Percentiles rank a stretch among this genome's conserved stretches.
Conservation (phyloP, 768 basidiomycete genomes). For the Russula ochroleuca region DNA sequence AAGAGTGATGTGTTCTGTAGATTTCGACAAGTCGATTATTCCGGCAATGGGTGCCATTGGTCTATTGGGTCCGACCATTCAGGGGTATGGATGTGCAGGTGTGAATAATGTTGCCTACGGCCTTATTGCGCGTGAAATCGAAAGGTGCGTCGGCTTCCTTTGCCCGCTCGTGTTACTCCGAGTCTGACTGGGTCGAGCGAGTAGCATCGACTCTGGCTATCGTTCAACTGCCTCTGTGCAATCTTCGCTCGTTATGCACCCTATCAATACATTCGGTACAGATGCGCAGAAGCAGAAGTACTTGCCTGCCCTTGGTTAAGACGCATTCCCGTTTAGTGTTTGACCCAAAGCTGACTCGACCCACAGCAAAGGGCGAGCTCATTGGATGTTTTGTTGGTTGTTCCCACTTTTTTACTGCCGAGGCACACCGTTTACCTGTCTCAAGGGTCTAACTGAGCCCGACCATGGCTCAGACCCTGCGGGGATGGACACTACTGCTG, state of each 20-base stretch:
- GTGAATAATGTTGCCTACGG: slow-evolving; percentile 90
- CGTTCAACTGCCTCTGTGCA: slow-evolving; percentile 94
- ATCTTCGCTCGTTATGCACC: slow-evolving; percentile 95
- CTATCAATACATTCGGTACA: slow-evolving; percentile 82
- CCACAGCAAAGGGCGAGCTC: slow-evolving; percentile 73
- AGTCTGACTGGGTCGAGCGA: slow-evolving; percentile 8
- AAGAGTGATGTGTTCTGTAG: slow-evolving; percentile 37
- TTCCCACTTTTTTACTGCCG: background rate
- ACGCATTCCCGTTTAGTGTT: background rate
- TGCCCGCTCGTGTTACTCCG: background rate
- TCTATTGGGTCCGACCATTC: slow-evolving; percentile 85
- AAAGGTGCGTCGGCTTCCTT: slow-evolving; percentile 51
- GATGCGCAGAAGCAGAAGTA: slow-evolving; percentile 89
- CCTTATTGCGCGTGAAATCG: slow-evolving; percentile 88
- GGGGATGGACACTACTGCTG: slow-evolving; percentile 95
- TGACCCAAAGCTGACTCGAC: background rate
- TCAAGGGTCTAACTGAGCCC: slow-evolving; percentile 89
- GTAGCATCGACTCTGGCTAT: slow-evolving; percentile 92
- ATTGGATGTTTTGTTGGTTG: slow-evolving; percentile 87
- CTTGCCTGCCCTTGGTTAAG: slow-evolving; percentile 72
- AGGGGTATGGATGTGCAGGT: slow-evolving; percentile 93
- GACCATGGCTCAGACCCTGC: slow-evolving; percentile 96
- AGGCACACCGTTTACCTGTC: slow-evolving; percentile 7
- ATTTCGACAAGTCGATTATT: slow-evolving; percentile 71
- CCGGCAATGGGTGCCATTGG: slow-evolving; percentile 93